These are phyloP conservation scores for Penicillium parvum DNA, from an alignment of 495 filamentous ascomycete species.

Conservation along the genomic window DNA sequence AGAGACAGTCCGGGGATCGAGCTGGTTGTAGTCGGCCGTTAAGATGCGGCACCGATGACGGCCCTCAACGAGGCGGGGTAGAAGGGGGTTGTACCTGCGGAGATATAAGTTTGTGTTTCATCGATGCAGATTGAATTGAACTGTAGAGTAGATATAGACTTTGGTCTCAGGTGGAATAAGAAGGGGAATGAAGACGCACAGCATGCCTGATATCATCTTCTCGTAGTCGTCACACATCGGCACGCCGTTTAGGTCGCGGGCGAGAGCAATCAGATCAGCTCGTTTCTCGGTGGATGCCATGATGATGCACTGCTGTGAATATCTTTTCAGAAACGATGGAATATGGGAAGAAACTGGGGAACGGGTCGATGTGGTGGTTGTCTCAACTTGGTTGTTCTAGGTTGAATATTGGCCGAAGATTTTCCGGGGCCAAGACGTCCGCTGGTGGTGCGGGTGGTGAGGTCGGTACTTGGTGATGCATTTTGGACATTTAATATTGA, in stretches of 20 bases:
- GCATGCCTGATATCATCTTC: conserved; percentile 53
- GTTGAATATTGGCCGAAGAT: too few relatives aligned
- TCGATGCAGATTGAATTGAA: not conserved
- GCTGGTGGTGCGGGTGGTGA: too few relatives aligned
- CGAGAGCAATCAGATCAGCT: conserved; percentile 40
- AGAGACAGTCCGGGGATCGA: conserved; percentile 37
- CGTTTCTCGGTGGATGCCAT: conserved; percentile 43
- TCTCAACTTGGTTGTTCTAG: too few relatives aligned
- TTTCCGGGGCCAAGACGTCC: too few relatives aligned
- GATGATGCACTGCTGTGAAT: not conserved
- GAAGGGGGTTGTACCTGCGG: conserved; percentile 39
- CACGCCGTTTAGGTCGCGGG: conserved; percentile 34
- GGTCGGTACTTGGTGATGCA: too few relatives aligned
- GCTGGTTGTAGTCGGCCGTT: conserved; percentile 44
- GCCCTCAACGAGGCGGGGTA: conserved; percentile 36
- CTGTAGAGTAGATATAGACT: not conserved
- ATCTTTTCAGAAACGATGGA: too few relatives aligned
- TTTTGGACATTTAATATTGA: too few relatives aligned
- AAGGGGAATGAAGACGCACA: conserved; percentile 30
- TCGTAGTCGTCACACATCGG: conserved; percentile 50
- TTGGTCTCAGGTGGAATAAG: not conserved
- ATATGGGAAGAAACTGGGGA: too few relatives aligned
- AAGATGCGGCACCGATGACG: conserved; percentile 43
- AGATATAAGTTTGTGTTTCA: not conserved
- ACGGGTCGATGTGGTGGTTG: too few relatives aligned